These are phyloP conservation scores for Picochlorum sp. DNA, from an alignment of 139 green algal genomes.

Conservation along the genomic window DNA sequence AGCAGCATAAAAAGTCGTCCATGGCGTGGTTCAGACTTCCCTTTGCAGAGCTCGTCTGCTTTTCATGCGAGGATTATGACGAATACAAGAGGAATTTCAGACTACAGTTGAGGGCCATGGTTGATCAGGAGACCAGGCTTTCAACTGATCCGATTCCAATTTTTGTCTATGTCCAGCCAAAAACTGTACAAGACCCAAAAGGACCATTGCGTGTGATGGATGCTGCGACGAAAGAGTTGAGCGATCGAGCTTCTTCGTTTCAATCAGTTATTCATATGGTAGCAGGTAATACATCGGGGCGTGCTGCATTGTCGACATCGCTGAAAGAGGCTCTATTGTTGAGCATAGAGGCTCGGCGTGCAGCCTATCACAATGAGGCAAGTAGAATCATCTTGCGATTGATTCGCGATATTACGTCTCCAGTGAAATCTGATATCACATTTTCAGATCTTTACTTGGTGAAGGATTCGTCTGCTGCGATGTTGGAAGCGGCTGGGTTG, in stretches of 20 bases:
- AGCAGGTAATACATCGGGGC: background rate
- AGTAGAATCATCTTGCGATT: constrained; percentile 4
- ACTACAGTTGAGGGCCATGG: constrained; percentile 31
- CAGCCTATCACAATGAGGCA: constrained; percentile 69
- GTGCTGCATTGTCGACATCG: background rate
- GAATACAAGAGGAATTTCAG: constrained; percentile 59
- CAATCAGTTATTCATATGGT: background rate
- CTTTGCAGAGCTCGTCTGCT: constrained; percentile 55
- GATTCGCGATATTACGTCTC: background rate
- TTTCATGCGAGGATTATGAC: constrained; percentile 51
- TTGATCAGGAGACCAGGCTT: constrained; percentile 45
- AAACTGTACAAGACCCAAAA: constrained; percentile 25
- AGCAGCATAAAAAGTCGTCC: constrained; percentile 44
- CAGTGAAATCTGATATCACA: background rate
- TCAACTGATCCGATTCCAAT: constrained; percentile 41
- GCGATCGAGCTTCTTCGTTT: constrained; percentile 12
- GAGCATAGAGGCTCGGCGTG: constrained; percentile 65
- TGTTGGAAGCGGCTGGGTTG: constrained; percentile 32
- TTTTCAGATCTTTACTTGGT: constrained; percentile 77
- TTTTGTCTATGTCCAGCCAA: constrained; percentile 50
- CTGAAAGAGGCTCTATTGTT: constrained; percentile 52
- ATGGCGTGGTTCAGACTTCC: constrained; percentile 75
- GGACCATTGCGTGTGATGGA: constrained; percentile 45
- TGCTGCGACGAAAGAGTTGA: constrained; percentile 59
- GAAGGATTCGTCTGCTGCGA: constrained; percentile 61